Evolutionary conservation across 192 early-diverging fungal species (phyloP).

Genomic region (Podila epicladia): DNA sequence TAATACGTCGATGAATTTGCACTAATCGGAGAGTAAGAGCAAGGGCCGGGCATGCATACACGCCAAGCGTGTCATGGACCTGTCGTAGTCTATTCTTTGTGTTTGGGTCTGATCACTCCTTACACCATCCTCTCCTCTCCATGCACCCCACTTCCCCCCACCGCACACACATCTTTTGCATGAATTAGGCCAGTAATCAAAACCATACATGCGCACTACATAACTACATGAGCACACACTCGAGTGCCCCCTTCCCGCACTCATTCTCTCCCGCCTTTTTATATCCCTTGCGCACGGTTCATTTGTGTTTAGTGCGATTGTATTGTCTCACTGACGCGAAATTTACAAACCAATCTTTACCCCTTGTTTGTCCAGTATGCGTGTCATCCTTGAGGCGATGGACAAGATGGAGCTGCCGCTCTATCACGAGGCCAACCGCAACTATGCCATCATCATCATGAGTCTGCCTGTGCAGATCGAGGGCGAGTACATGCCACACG

Average conservation of each 20-base stretch:
- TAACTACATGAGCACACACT: too few species aligned
- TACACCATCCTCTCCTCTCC: not conserved
- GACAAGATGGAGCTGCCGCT: conserved; percentile 82
- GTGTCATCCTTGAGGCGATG: conserved; percentile 97
- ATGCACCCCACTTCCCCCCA: not conserved
- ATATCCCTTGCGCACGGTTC: too few species aligned
- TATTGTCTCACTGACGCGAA: too few species aligned
- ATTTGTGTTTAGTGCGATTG: too few species aligned
- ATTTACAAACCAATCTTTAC: not conserved
- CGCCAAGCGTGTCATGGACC: not conserved
- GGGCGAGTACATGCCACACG: conserved; percentile 82
- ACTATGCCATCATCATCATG: conserved; percentile 78
- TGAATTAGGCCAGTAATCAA: not conserved
- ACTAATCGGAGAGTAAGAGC: too few species aligned
- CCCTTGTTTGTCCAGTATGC: conserved; percentile 67
- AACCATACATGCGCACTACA: too few species aligned
- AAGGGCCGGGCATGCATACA: not conserved
- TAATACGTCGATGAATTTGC: not conserved
- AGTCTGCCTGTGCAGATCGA: conserved; percentile 90
- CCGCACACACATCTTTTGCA: not conserved
- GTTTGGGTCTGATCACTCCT: too few species aligned
- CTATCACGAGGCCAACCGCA: conserved; percentile 72
- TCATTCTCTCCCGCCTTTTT: too few species aligned
- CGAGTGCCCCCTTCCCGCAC: too few species aligned
- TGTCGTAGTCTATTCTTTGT: not conserved